phyloP scores from a whole-genome alignment of 2,329 filamentous ascomycete species.

The Verticillium nonalfalfae region DNA sequence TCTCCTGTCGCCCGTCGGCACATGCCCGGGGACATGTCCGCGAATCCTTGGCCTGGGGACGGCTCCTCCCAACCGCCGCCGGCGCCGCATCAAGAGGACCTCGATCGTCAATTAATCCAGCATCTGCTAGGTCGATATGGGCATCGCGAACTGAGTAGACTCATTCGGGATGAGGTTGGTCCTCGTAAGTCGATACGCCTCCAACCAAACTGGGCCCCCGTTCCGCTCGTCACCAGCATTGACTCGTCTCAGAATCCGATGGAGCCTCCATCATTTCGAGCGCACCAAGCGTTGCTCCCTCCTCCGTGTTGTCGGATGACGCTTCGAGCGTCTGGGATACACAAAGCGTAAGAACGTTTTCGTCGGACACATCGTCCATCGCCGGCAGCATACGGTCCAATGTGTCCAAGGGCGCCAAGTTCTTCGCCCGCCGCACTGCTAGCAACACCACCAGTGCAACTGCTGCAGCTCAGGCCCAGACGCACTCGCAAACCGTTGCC shows the following conservation, averaged over 20 bases:
- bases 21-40: constrained; percentile 9
- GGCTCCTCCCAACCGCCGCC: constrained; percentile 18
- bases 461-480: constrained; percentile 4
- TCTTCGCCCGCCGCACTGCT: constrained; percentile 19
- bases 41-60: constrained; percentile 25
- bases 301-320: constrained; percentile 27
- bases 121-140: constrained; percentile 26
- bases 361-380: constrained; percentile 30
- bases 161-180: constrained; percentile 23
- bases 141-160: constrained; percentile 21
- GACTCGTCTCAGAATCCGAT: constrained; percentile 15
- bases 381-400: constrained; percentile 33
- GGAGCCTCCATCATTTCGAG: constrained; percentile 26
- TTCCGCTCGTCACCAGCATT: background rate
- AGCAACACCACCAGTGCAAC: constrained; percentile 9
- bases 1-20: background rate
- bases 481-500: background rate
- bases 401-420: constrained; percentile 28
- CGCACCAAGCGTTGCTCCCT: constrained; percentile 17
- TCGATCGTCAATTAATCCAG: constrained; percentile 26
- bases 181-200: constrained; percentile 18
- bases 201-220: background rate
- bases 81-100: constrained; percentile 14
- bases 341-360: constrained; percentile 25
- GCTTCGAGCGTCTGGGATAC: constrained; percentile 28